Percentiles rank a stretch among this genome's conserved stretches.
phyloP scores from a whole-genome alignment of 495 filamentous ascomycete species.

The Penicillium canescens region DNA sequence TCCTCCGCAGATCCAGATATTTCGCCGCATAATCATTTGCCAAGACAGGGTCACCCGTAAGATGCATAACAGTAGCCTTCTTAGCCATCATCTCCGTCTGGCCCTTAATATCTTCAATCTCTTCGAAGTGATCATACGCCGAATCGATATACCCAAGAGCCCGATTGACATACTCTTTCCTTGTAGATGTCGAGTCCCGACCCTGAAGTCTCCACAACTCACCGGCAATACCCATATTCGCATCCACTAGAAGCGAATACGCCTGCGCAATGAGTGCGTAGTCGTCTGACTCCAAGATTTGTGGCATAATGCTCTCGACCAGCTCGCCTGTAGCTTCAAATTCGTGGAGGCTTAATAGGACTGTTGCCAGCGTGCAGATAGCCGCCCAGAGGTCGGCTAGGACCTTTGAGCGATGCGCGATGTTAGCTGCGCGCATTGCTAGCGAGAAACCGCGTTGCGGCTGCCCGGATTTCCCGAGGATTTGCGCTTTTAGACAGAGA shows the following conservation, averaged over 20 bases:
- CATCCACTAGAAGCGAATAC: constrained; percentile 78
- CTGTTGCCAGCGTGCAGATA: constrained; percentile 64
- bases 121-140: constrained; percentile 67
- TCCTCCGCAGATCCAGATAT: constrained; percentile 61
- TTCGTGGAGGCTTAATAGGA: constrained; percentile 72
- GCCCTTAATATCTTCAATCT: constrained; percentile 70
- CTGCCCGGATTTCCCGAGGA: constrained; percentile 69
- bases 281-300: constrained; percentile 75
- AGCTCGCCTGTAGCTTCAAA: constrained; percentile 69
- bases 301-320: constrained; percentile 75
- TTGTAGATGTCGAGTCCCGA: constrained; percentile 22
- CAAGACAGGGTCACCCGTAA: constrained; percentile 67
- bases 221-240: constrained; percentile 80
- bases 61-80: constrained; percentile 77
- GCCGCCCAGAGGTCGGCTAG: constrained; percentile 77
- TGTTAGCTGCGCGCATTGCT: constrained; percentile 74
- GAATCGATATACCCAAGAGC: constrained; percentile 68
- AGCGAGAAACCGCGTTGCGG: constrained; percentile 83
- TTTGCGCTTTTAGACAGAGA: constrained; percentile 71
- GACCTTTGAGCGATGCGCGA: constrained; percentile 70
- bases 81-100: constrained; percentile 86
- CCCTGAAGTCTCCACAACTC: constrained; percentile 27
- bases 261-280: constrained; percentile 62
- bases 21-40: constrained; percentile 75
- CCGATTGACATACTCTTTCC: constrained; percentile 62